Evolutionary conservation across 768 basidiomycete species (phyloP), one percentile per base, ranked within the genome.

Genomic region (Amanita subjunquillea): DNA sequence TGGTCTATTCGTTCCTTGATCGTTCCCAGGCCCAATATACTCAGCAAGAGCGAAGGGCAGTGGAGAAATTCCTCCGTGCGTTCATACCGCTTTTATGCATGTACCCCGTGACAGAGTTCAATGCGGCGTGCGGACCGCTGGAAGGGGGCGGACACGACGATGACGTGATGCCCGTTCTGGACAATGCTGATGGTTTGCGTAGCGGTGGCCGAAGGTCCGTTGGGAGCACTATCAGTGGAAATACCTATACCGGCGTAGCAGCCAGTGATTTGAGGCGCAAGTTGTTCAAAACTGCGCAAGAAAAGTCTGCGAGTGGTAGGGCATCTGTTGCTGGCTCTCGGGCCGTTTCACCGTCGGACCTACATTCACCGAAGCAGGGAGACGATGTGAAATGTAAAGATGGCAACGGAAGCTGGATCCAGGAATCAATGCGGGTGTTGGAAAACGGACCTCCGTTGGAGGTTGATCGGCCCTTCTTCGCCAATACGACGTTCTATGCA

Each of bases 401-500:
- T 41, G 62, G 62, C 50, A 66, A 72, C 25, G 82, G 85, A 58
- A 65, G 77, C 25, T 87, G 85, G 85, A 78, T 85, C 53, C 72
- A 69, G 53, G 82, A 82, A 57, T 64, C 68, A n/a, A 63, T 62
- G 37, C 55, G 65, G 42, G 55, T 48, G 57, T 25, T 57, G 25
- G 63, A 68, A 34, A 55, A 55, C 53, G 55, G 60, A 12, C 54
- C 53, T 34, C 57, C 48, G 32, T 47, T 65, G n/a, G 70, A 71
- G 53, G 50, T 58, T 48, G 74, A 69, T 50, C 71, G 74, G 43
- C 78, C 85, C 7, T 90, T 97, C 67, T 98, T 95, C 68, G 80
- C 80, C 54, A 96, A 97, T 69, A 91, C 90, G 44, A 87, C 91
- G 20, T 90, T 92, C 64, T 99, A 98, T 69, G 88, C 88, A 6